These are phyloP conservation scores for Paraphoma sp. DNA, from an alignment of 2,329 filamentous ascomycete genomes.

Conservation along the genomic window DNA sequence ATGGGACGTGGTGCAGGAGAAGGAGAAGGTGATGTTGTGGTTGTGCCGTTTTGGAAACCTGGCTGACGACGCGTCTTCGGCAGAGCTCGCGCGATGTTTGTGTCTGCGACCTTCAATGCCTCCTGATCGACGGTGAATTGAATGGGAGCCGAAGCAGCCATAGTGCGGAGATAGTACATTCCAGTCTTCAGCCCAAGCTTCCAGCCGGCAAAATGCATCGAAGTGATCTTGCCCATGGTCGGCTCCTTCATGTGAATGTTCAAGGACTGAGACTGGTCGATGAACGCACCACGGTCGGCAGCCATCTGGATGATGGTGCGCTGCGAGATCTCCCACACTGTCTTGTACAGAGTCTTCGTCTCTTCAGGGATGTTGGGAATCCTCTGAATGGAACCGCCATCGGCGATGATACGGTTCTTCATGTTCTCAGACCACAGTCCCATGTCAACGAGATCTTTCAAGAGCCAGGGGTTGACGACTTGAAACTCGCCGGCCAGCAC, in stretches of 20 bases:
- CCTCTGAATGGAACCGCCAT: constrained; percentile 94
- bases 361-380: constrained; percentile 96
- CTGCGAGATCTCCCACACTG: constrained; percentile 99
- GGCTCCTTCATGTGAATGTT: constrained; percentile 99
- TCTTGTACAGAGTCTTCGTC: constrained; percentile 98
- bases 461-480: constrained; percentile 97
- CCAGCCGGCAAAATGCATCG: constrained; percentile 99
- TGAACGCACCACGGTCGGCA: constrained; percentile 96
- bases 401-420: constrained; percentile 99
- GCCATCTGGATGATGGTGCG: constrained; percentile 96
- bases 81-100: constrained; percentile 71
- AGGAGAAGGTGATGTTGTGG: constrained; percentile 55
- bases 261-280: constrained; percentile 97
- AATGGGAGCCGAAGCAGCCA: constrained; percentile 94
- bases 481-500: constrained; percentile 99
- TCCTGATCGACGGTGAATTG: constrained; percentile 99
- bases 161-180: constrained; percentile 99
- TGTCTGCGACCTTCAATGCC: constrained; percentile 86
- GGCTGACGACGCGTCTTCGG: constrained; percentile 70
- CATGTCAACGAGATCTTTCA: constrained; percentile 97
- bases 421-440: constrained; percentile 99
- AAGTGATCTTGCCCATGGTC: constrained; percentile 99
- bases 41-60: constrained; percentile 33
- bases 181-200: constrained; percentile 99
- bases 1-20: constrained; percentile 71